Evolutionary conservation across 768 basidiomycete species (phyloP).

Genomic region (Termitomyces sp.): DNA sequence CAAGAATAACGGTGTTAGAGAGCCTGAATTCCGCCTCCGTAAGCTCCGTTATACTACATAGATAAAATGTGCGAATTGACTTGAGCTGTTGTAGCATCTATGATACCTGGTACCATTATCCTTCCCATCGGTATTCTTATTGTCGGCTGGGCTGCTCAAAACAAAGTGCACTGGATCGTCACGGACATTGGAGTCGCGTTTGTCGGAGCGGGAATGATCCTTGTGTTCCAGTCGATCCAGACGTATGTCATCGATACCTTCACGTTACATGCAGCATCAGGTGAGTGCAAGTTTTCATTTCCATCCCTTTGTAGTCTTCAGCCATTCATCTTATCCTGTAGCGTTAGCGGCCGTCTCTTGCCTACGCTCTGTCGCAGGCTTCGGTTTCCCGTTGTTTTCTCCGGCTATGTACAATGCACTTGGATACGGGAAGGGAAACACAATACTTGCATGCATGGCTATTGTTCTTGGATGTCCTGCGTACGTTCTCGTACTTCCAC

Average conservation of each 20-base stretch:
- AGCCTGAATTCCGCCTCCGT: slow-evolving; percentile 48
- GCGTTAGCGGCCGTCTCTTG: slow-evolving; percentile 62
- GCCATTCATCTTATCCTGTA: slow-evolving; percentile 12
- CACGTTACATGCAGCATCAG: slow-evolving; percentile 62
- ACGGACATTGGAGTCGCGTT: slow-evolving; percentile 58
- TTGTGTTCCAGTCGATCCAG: slow-evolving; percentile 57
- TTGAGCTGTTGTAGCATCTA: slow-evolving; percentile 35
- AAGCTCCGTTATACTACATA: slow-evolving; percentile 12
- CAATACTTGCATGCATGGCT: slow-evolving; percentile 53
- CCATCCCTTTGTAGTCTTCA: background rate
- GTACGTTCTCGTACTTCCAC: slow-evolving; percentile 23
- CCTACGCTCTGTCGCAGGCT: slow-evolving; percentile 62
- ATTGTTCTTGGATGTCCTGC: slow-evolving; percentile 59
- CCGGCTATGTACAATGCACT: slow-evolving; percentile 59
- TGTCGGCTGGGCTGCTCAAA: slow-evolving; percentile 63
- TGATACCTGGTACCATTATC: slow-evolving; percentile 51
- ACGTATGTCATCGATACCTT: slow-evolving; percentile 67
- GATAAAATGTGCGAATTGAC: background rate
- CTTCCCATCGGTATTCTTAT: slow-evolving; percentile 67
- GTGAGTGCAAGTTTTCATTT: slow-evolving; percentile 20
- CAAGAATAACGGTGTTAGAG: slow-evolving; percentile 41
- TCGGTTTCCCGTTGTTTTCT: slow-evolving; percentile 75
- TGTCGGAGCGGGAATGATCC: slow-evolving; percentile 51
- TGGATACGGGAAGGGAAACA: slow-evolving; percentile 67
- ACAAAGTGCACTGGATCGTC: slow-evolving; percentile 60